A percentile compares a stretch with the other conserved stretches of the same genome.
phyloP scores from a whole-genome alignment of 2,329 filamentous ascomycete genomes.

The Aureobasidium namibiae region DNA sequence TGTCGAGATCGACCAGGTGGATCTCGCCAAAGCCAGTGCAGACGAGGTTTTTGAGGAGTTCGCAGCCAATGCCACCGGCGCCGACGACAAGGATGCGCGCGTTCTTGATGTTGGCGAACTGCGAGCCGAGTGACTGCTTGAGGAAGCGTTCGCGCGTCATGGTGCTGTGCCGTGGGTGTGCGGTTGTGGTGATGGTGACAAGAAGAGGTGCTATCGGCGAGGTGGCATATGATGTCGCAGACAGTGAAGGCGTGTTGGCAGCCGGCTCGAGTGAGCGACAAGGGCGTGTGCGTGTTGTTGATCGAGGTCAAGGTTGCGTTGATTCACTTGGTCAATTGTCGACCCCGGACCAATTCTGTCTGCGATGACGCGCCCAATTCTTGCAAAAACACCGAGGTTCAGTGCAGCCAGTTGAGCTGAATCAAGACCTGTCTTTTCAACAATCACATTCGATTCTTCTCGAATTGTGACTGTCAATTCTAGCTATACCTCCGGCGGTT shows the following conservation, averaged over 20 bases:
- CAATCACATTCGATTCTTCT: not conserved
- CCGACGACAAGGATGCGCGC: slow-evolving; percentile 87
- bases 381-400: not conserved
- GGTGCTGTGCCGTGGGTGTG: slow-evolving; percentile 16
- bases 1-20: slow-evolving; percentile 93
- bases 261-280: not conserved
- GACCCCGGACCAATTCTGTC: not conserved
- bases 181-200: not conserved
- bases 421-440: not conserved
- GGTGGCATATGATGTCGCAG: not conserved
- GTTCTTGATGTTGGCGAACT: slow-evolving; percentile 59
- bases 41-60: slow-evolving; percentile 92
- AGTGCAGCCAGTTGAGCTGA: not conserved
- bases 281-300: not conserved
- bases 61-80: slow-evolving; percentile 94
- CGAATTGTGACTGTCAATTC: too few species aligned
- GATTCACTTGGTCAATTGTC: not conserved
- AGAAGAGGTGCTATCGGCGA: not conserved
- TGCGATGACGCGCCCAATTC: not conserved
- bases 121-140: slow-evolving; percentile 61
- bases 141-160: slow-evolving; percentile 43
- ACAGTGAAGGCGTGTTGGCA: not conserved
- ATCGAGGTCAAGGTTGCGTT: not conserved
- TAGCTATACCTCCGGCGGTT: too few species aligned
- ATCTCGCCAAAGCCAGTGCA: slow-evolving; percentile 87